Percentiles rank a stretch among this genome's conserved stretches.
phyloP scores from a whole-genome alignment of 345 rosid genomes.

The Psidium guajava region DNA sequence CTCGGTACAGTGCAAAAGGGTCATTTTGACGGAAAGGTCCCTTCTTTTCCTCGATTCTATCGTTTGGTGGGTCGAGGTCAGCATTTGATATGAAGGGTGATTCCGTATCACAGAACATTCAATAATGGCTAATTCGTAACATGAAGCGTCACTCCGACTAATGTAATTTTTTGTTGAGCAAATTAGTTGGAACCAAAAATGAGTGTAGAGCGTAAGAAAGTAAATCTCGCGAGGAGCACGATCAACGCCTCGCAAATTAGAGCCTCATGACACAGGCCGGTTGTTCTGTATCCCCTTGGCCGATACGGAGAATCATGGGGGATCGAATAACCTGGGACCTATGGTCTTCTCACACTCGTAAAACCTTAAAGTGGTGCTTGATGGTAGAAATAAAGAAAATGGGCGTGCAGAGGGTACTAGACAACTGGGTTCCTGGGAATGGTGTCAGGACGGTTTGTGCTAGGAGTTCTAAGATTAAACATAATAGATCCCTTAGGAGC shows the following conservation, averaged over 20 bases:
- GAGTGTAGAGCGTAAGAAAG: not conserved
- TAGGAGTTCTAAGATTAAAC: too few relatives aligned
- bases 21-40: not conserved
- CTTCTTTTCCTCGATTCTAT: not conserved
- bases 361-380: too few relatives aligned
- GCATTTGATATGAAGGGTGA: not conserved
- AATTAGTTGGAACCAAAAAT: accelerated
- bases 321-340: too few relatives aligned
- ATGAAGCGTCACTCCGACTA: not conserved
- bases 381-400: too few relatives aligned
- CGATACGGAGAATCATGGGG: too few relatives aligned
- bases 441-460: too few relatives aligned
- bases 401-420: too few relatives aligned
- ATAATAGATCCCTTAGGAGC: too few relatives aligned
- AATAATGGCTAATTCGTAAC: not conserved
- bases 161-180: not conserved
- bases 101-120: not conserved
- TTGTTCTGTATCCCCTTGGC: too few relatives aligned
- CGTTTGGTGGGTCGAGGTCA: not conserved
- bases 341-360: too few relatives aligned
- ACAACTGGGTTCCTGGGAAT: too few relatives aligned
- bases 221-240: not conserved
- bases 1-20: not conserved
- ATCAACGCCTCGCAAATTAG: not conserved
- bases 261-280: too few relatives aligned